A percentile compares a stretch with the other conserved stretches of the same genome.
These are phyloP conservation scores for Oldenlandia corymbosa DNA, from an alignment of 257 asterid genomes.

Conservation along the genomic window DNA sequence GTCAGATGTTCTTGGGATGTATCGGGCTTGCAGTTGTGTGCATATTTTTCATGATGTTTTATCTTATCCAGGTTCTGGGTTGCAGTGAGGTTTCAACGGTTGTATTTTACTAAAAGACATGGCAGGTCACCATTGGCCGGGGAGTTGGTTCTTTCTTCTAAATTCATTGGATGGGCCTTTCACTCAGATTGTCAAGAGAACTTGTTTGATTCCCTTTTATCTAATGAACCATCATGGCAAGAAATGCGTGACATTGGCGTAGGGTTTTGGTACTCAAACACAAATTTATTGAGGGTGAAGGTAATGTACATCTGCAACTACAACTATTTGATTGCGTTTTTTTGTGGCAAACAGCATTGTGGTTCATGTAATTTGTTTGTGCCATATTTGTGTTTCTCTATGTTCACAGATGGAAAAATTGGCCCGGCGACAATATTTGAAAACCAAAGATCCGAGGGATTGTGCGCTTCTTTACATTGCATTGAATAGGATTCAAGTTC, in stretches of 20 bases:
- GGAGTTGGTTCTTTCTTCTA: constrained; percentile 61
- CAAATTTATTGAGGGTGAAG: constrained; percentile 65
- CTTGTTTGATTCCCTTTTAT: constrained; percentile 73
- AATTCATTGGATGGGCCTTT: constrained; percentile 81
- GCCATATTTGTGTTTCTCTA: constrained; percentile 20
- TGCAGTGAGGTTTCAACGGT: constrained; percentile 63
- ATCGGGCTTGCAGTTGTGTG: neutral
- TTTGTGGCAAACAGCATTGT: constrained; percentile 12
- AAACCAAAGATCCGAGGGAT: constrained; percentile 83
- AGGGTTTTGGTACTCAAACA: constrained; percentile 92
- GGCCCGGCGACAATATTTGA: constrained; percentile 82
- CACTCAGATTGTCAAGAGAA: constrained; percentile 92
- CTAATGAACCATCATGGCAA: constrained; percentile 85
- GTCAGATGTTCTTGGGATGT: neutral
- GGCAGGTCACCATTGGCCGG: constrained; percentile 49
- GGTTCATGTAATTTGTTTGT: constrained; percentile 9
- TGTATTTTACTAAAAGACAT: constrained; percentile 55
- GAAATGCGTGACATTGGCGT: constrained; percentile 84
- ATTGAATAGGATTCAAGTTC: constrained; percentile 86
- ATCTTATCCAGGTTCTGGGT: constrained; percentile 81
- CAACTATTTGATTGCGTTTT: constrained; percentile 16
- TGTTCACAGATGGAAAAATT: constrained; percentile 84
- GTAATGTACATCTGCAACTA: constrained; percentile 45
- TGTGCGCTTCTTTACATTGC: constrained; percentile 88
- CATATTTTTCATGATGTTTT: constrained; percentile 8